Evolutionary conservation across 2,329 filamentous ascomycete species (phyloP), one percentile per base, ranked within the genome.

Genomic region (Penicillium sp.): DNA sequence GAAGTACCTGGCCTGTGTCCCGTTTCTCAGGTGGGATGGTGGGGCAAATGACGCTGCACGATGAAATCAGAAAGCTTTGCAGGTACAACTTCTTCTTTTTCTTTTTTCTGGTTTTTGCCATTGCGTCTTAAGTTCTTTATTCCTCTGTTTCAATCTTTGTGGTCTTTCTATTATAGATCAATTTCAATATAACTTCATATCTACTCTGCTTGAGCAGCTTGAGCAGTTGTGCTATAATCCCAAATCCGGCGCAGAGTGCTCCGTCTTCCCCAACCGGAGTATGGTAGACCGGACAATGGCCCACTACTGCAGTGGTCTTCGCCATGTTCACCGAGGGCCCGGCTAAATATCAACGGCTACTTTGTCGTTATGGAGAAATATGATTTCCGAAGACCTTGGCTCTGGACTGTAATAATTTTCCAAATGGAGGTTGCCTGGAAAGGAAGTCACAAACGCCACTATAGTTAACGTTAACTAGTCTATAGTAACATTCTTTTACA

Each of bases 221-320:
- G 29, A 46, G 14, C 14, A 24, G 31, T 2, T 34, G 45, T 47
- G 49, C 48, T 18, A 35, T 4, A 35, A 49, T 45, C 31, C 47
- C 49, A 47, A 55, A 58, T 46, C 57, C 70, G 70, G 70, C 61
- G 57, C 69, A 72, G 67, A 56, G 69, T 72, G 68, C 69, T 72
- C 70, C 70, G 70, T 47, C 50, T 55, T 39, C 45, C 60, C 60
- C 61, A 61, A 61, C 63, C 63, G 64, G 64, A 66, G 61, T 48
- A 64, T 60, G 57, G 64, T 65, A 63, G 62, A 66, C 63, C 63
- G 62, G 62, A 54, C 64, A 64, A 63, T 62, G 64, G 61, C 61
- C 62, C 63, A 65, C 65, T 59, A 62, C 56, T 59, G 58, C 43
- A 56, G 53, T 49, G 60, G 56, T 50, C 7, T 47, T 57, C 65